phyloP scores from a whole-genome alignment of 257 asterid genomes.

The Solanum pimpinellifolium region DNA sequence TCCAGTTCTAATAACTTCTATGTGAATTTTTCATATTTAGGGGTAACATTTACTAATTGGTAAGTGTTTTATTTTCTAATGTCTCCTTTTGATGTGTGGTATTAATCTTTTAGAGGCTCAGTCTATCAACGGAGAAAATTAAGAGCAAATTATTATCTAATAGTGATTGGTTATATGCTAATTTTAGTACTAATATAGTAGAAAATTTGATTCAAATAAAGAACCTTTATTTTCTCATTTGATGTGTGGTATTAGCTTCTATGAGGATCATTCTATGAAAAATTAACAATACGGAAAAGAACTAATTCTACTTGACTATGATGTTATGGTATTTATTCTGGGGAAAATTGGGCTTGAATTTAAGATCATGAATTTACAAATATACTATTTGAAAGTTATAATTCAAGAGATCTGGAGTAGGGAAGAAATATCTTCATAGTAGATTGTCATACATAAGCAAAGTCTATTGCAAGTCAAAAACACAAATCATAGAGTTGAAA shows the following conservation, averaged over 20 bases:
- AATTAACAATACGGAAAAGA: fast-evolving
- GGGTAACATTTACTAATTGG: neutral
- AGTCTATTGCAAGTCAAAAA: neutral
- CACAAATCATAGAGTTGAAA: neutral
- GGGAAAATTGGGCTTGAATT: neutral
- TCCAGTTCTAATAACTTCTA: neutral
- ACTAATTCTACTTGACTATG: too few relatives aligned
- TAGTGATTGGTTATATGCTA: neutral
- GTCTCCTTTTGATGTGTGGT: too few relatives aligned
- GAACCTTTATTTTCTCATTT: neutral
- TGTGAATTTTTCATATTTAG: neutral
- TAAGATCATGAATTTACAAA: too few relatives aligned
- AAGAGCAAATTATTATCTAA: too few relatives aligned
- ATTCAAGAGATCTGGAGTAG: neutral
- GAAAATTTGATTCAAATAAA: neutral
- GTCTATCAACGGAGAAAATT: neutral
- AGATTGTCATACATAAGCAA: neutral
- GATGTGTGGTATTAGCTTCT: neutral
- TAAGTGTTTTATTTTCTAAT: too few relatives aligned
- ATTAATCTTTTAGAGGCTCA: neutral
- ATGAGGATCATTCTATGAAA: neutral
- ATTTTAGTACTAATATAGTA: too few relatives aligned
- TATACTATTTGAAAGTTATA: neutral
- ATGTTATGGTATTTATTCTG: neutral
- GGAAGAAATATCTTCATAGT: neutral